Percentiles rank a stretch among this genome's conserved stretches.
phyloP scores from a whole-genome alignment of 2,329 filamentous ascomycete species.

The Phaeophleospora eucalypticola region DNA sequence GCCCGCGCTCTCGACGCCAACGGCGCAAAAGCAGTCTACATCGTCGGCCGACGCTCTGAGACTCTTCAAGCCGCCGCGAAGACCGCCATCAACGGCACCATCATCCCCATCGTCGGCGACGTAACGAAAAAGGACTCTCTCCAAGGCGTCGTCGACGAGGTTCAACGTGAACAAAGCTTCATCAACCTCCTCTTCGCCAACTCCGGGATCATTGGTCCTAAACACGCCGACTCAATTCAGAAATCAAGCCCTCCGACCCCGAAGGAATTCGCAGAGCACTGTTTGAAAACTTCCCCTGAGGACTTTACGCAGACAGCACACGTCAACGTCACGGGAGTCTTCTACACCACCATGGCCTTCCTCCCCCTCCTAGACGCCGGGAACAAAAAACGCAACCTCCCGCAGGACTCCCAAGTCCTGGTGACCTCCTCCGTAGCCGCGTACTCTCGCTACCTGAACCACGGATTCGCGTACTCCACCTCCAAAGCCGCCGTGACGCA shows the following conservation, averaged over 20 bases:
- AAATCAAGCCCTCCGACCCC: slow-evolving; percentile 16
- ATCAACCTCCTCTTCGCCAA: slow-evolving; percentile 37
- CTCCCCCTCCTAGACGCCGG: slow-evolving; percentile 39
- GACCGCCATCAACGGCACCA: slow-evolving; percentile 34
- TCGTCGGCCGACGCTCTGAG: slow-evolving; percentile 48
- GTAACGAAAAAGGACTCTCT: slow-evolving; percentile 43
- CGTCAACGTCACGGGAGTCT: slow-evolving; percentile 38
- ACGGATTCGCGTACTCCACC: slow-evolving; percentile 42
- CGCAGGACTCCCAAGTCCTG: slow-evolving; percentile 41
- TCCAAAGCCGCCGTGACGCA: slow-evolving; percentile 48
- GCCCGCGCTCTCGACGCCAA: slow-evolving; percentile 42
- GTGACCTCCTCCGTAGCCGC: slow-evolving; percentile 47
- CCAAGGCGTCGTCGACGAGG: slow-evolving; percentile 36
- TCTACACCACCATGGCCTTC: slow-evolving; percentile 40
- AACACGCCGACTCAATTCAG: too few relatives aligned
- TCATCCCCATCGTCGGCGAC: slow-evolving; percentile 44
- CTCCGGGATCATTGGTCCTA: slow-evolving; percentile 29
- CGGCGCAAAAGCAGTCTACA: slow-evolving; percentile 51
- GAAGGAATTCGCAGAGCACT: slow-evolving; percentile 18
- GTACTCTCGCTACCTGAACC: slow-evolving; percentile 34
- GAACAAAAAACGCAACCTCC: slow-evolving; percentile 38
- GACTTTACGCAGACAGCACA: slow-evolving; percentile 34
- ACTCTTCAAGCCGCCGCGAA: slow-evolving; percentile 44
- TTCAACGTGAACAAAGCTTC: slow-evolving; percentile 36
- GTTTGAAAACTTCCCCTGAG: slow-evolving; percentile 25